Percentiles rank a stretch among this genome's conserved stretches.
Evolutionary conservation across 176 grass and related monocot genomes (phyloP).

Genomic region (Musa beccarii): DNA sequence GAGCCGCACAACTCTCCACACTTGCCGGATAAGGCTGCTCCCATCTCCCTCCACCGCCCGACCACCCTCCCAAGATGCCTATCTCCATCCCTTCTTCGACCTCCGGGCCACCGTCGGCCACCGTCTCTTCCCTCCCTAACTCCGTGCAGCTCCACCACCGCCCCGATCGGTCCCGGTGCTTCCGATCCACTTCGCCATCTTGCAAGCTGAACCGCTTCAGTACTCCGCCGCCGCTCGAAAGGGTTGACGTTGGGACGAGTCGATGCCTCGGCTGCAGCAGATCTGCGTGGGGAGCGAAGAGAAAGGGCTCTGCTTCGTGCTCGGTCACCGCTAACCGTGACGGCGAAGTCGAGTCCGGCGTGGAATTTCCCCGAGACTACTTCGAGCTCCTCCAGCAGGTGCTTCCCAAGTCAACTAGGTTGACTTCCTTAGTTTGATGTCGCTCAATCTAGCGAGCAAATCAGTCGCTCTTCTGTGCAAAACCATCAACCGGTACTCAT

Average conservation of each 20-base stretch:
- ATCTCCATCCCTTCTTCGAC: conserved; percentile 23
- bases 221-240: background rate
- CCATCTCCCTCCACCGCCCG: background rate
- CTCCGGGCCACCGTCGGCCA: conserved; percentile 20
- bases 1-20: too few relatives aligned
- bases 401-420: background rate
- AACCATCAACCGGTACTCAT: background rate
- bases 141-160: conserved; percentile 16
- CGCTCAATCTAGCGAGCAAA: too few relatives aligned
- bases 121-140: conserved; percentile 7
- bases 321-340: background rate
- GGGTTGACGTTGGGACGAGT: background rate
- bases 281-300: background rate
- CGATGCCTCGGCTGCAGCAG: background rate
- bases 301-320: background rate
- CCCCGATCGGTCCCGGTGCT: too few relatives aligned
- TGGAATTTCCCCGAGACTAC: conserved; percentile 10
- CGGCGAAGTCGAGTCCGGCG: background rate
- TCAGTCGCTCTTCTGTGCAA: too few relatives aligned
- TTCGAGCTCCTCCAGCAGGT: conserved; percentile 11
- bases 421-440: too few relatives aligned
- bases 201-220: too few relatives aligned
- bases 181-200: too few relatives aligned
- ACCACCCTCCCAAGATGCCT: conserved; percentile 12
- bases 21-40: background rate